These are phyloP conservation scores for Penicillium sp. DNA, from an alignment of 2,329 filamentous ascomycete species.

Conservation along the genomic window DNA sequence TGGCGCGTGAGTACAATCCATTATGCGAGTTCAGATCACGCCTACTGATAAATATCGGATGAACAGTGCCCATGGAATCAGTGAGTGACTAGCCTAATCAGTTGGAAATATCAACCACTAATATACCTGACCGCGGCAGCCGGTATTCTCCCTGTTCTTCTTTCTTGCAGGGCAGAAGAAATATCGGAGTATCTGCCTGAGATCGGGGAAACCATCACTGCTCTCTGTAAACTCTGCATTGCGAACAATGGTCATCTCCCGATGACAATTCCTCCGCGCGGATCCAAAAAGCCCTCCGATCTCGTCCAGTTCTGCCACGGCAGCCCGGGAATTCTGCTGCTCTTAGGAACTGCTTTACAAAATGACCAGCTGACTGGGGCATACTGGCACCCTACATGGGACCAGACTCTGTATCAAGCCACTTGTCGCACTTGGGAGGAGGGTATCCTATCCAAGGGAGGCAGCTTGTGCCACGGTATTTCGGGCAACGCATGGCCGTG, in stretches of 20 bases:
- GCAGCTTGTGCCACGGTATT: conserved; percentile 45
- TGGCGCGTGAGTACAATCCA: conserved; percentile 36
- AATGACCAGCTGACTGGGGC: conserved; percentile 26
- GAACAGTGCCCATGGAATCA: conserved; percentile 32
- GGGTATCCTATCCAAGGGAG: conserved; percentile 45
- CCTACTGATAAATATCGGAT: not conserved
- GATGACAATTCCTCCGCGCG: conserved; percentile 35
- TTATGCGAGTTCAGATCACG: not conserved
- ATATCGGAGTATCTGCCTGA: conserved; percentile 31
- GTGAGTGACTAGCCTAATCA: conserved; percentile 18
- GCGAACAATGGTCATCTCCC: conserved; percentile 41
- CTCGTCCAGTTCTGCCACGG: conserved; percentile 48
- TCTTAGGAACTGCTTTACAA: conserved; percentile 37
- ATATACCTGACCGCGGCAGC: conserved; percentile 22
- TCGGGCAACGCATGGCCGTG: conserved; percentile 45
- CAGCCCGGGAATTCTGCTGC: conserved; percentile 39
- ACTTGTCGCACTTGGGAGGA: conserved; percentile 44
- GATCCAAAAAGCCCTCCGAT: conserved; percentile 26
- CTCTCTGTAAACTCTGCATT: conserved; percentile 39
- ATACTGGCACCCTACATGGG: conserved; percentile 43
- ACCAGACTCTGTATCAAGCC: conserved; percentile 35
- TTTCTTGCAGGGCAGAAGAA: conserved; percentile 37
- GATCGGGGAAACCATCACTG: conserved; percentile 41
- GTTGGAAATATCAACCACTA: not conserved
- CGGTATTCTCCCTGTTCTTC: conserved; percentile 41